Conservation (phyloP, 768 basidiomycete genomes). For the Suillus americanus region DNA sequence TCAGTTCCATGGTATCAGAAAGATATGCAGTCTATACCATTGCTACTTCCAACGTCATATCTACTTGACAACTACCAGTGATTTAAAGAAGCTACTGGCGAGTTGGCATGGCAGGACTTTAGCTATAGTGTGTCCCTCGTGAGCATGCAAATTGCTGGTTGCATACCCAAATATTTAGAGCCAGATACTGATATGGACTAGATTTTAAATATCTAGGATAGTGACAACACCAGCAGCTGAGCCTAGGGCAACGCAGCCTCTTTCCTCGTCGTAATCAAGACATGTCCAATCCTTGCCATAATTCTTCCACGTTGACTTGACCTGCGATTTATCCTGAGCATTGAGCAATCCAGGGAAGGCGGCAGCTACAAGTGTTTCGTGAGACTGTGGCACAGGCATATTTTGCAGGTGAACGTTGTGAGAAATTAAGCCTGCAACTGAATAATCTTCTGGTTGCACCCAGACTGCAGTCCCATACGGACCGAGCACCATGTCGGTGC, state of each 20-base stretch:
- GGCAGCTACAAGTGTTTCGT: conserved; percentile 46
- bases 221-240: conserved; percentile 47
- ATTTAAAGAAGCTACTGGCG: not conserved
- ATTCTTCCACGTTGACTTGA: conserved; percentile 33
- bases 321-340: conserved; percentile 18
- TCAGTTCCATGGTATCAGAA: not conserved
- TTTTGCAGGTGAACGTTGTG: conserved; percentile 16
- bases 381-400: conserved; percentile 16
- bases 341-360: conserved; percentile 47
- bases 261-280: conserved; percentile 60
- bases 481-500: conserved; percentile 54
- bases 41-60: not conserved
- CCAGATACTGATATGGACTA: not conserved
- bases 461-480: conserved; percentile 58
- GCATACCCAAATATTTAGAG: not conserved
- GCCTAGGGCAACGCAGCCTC: conserved; percentile 53
- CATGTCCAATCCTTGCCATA: conserved; percentile 49
- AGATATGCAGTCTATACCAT: not conserved
- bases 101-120: not conserved
- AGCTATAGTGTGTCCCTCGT: not conserved
- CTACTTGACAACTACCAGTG: not conserved
- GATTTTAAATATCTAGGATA: conserved; percentile 36
- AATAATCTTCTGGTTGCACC: conserved; percentile 55
- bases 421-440: conserved; percentile 37
- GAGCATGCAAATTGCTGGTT: not conserved